Base-by-base conservation (phyloP, 2,329 filamentous ascomycete species). In the Ophiostoma perfectum region DNA sequence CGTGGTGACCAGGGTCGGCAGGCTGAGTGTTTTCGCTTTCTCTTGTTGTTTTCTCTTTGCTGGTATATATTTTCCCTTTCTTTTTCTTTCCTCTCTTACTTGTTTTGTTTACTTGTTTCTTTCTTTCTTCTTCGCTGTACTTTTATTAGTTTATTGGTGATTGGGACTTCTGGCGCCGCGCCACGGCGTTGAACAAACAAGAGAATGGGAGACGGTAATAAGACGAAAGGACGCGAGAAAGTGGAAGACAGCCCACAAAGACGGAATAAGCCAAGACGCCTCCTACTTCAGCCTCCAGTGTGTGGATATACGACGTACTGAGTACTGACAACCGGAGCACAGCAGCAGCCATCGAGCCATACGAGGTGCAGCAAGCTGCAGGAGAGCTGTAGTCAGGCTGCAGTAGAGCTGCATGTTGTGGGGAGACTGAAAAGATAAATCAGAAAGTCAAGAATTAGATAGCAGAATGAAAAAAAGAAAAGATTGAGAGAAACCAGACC, bases 1-100 rank as follows among this genome's bases (percentile, higher is more conserved):
- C 58, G 58, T 62, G 55, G 55, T 60, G 58, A n/a, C 58, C 58
- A 42, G 58, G 58, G 58, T 39, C n/a, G 44, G 44, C 8, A 6
- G 8, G n/a, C 8, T 27, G n/a, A 45, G 9, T 11, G 49, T 27
- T 55, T 27, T 55, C 18, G 47, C 18, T 27, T 55, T 55, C 49
- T 55, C 11, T 55, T 52, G 47, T 27, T 52, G 6, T 2, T 55
- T 55, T 2, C 8, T 27, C 9, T 55, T 18, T 8, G 18, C 3
- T 8, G 14, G 14, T 62, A 41, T 62, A 41, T 62, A 12, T 41
- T n/a, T 41, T 36, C 41, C 41, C 3, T 36, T 62, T n/a, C 6
- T 55, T 39, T 27, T 62, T 39, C 36, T 62, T 42, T 62, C 14
- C 8, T 41, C 12, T 11, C 27, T 27, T 27, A 27, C 27, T 27